Conservation (phyloP, 1,284 basidiomycete genomes). For the Ustilago sp. region DNA sequence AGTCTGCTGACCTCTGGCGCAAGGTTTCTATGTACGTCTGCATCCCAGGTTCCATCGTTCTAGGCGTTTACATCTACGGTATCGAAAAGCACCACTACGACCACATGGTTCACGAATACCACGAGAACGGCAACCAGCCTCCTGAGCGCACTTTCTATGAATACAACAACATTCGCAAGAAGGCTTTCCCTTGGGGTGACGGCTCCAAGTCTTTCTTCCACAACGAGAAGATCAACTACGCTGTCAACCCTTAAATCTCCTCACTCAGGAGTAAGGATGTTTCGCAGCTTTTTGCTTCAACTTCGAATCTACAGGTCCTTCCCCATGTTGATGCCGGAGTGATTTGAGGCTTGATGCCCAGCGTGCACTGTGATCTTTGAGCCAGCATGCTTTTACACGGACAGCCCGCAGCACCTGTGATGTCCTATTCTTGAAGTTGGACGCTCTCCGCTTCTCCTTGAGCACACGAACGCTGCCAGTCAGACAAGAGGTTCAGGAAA, state of each 20-base stretch:
- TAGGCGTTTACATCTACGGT: slow-evolving; percentile 66
- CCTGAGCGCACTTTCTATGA: slow-evolving; percentile 63
- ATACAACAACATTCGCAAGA: slow-evolving; percentile 62
- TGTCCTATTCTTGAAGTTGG: no score
- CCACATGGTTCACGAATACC: slow-evolving; percentile 61
- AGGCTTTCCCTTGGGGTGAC: slow-evolving; percentile 64
- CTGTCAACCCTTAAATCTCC: slow-evolving; percentile 24
- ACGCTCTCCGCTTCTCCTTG: no score
- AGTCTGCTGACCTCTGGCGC: slow-evolving; percentile 65
- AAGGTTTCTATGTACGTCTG: slow-evolving; percentile 61
- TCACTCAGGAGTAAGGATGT: background rate
- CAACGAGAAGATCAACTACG: slow-evolving; percentile 64
- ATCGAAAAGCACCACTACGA: slow-evolving; percentile 63
- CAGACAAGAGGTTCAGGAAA: no score
- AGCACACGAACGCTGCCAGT: no score
- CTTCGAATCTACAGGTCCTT: background rate
- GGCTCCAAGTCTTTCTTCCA: slow-evolving; percentile 60
- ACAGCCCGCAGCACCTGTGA: background rate
- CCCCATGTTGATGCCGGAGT: background rate
- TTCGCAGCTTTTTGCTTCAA: background rate
- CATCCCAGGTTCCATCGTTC: slow-evolving; percentile 60
- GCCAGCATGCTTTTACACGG: background rate
- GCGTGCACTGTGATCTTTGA: background rate
- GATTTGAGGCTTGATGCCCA: background rate
- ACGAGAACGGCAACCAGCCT: slow-evolving; percentile 61